phyloP scores from a whole-genome alignment of 2,329 filamentous ascomycete genomes.

The Colletotrichum orchidophilum region DNA sequence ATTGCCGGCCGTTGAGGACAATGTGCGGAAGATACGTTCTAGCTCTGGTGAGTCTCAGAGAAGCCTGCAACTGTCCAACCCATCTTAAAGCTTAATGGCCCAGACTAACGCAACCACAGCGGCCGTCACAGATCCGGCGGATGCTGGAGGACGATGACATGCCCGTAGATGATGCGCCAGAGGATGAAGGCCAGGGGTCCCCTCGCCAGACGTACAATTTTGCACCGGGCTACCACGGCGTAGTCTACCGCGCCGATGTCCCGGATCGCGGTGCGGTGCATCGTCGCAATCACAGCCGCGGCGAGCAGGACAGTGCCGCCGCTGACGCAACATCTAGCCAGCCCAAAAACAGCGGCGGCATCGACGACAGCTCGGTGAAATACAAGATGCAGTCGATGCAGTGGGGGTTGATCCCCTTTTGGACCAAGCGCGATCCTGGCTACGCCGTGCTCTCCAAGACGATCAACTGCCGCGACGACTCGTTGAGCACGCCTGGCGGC shows the following conservation, averaged over 20 bases:
- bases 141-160: constrained; percentile 80
- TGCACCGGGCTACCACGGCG: constrained; percentile 84
- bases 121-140: constrained; percentile 78
- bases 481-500: constrained; percentile 76
- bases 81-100: constrained; percentile 1
- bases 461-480: constrained; percentile 96
- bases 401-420: constrained; percentile 94
- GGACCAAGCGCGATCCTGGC: constrained; percentile 86
- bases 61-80: too few relatives aligned
- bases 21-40: constrained; percentile 51
- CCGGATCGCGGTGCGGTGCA: constrained; percentile 67
- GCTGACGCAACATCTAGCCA: constrained; percentile 35
- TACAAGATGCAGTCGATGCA: constrained; percentile 94
- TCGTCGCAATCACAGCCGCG: constrained; percentile 36
- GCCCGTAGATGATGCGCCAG: constrained; percentile 75
- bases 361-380: constrained; percentile 49
- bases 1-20: background rate
- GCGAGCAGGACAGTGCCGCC: background rate
- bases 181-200: constrained; percentile 69
- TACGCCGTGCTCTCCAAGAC: constrained; percentile 84
- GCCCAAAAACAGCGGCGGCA: constrained; percentile 35
- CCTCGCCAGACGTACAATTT: constrained; percentile 89
- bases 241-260: constrained; percentile 84
- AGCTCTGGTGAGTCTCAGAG: constrained; percentile 43
- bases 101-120: constrained; percentile 55